A percentile compares a stretch with the other conserved stretches of the same genome.
These are phyloP conservation scores for Crassisporium funariophilum DNA, from an alignment of 768 basidiomycete genomes.

Conservation along the genomic window DNA sequence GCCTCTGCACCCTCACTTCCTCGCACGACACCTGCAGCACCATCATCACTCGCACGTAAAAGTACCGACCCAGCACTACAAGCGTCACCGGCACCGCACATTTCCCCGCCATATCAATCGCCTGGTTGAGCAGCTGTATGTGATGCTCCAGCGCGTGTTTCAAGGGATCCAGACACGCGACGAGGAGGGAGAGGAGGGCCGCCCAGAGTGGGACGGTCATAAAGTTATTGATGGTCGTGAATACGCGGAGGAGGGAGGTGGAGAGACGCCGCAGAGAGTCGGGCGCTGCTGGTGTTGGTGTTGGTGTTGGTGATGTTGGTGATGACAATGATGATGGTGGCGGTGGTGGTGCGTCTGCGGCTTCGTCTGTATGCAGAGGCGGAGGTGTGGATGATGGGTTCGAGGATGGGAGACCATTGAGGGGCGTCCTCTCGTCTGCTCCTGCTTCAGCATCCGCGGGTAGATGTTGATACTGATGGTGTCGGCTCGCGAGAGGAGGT, in stretches of 20 bases:
- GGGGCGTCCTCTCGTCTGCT: conserved; percentile 36
- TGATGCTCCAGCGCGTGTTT: conserved; percentile 70
- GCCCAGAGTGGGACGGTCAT: conserved; percentile 92
- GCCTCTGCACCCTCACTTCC: conserved; percentile 1
- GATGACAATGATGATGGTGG: too few species aligned
- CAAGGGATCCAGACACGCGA: conserved; percentile 75
- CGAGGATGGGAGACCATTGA: too few species aligned
- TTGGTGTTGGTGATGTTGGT: not conserved
- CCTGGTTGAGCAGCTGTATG: conserved; percentile 67
- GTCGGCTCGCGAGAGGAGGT: conserved; percentile 74
- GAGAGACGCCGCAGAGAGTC: conserved; percentile 1
- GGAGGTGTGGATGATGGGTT: too few species aligned
- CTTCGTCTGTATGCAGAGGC: too few species aligned
- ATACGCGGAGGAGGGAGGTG: conserved; percentile 24
- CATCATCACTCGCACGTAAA: conserved; percentile 50
- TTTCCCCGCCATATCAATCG: conserved; percentile 65
- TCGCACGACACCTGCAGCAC: conserved; percentile 8
- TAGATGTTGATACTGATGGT: conserved; percentile 24
- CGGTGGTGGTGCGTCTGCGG: too few species aligned
- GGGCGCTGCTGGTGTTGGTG: conserved; percentile 5
- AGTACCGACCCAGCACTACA: conserved; percentile 92
- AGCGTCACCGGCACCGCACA: conserved; percentile 89
- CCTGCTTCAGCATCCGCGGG: conserved; percentile 15
- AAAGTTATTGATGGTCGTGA: conserved; percentile 58
- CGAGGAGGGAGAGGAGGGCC: conserved; percentile 69